phyloP scores from a whole-genome alignment of 129 eudicot genomes.

The Erigeron canadensis region DNA sequence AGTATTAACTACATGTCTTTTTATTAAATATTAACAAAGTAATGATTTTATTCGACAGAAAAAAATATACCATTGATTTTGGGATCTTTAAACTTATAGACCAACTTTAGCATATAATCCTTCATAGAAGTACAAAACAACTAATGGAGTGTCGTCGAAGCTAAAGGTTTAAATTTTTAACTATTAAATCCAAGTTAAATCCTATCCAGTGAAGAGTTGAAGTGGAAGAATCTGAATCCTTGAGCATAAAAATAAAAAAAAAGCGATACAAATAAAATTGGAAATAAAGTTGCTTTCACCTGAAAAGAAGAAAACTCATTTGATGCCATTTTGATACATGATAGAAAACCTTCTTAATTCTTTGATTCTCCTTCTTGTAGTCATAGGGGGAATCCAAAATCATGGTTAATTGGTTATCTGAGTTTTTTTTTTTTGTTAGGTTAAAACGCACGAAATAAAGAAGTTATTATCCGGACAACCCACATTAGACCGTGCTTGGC shows the following conservation, averaged over 20 bases:
- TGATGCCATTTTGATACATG: conserved; percentile 28
- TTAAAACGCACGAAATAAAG: not conserved
- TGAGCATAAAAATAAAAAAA: conserved; percentile 13
- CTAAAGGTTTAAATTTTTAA: conserved; percentile 14
- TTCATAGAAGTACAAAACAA: conserved; percentile 2
- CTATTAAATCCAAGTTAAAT: conserved; percentile 23
- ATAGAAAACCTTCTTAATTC: conserved; percentile 17
- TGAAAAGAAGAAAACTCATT: conserved; percentile 28
- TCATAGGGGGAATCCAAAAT: not conserved
- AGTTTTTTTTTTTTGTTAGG: not conserved
- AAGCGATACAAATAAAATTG: not conserved
- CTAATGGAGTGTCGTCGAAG: conserved; percentile 31
- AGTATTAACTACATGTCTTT: no score
- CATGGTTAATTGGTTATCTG: no score
- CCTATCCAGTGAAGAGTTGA: conserved; percentile 33
- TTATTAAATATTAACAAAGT: not conserved
- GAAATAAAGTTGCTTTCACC: conserved; percentile 25
- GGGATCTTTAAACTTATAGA: conserved; percentile 18
- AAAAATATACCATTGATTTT: conserved; percentile 8
- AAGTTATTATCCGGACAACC: no score
- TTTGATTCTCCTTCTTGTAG: conserved; percentile 13
- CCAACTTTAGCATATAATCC: conserved; percentile 20
- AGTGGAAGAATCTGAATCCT: conserved; percentile 38
- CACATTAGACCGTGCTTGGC: no score
- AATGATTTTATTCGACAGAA: not conserved